These are phyloP conservation scores for Boechera retrofracta DNA, from an alignment of 345 rosid species.

Conservation along the genomic window DNA sequence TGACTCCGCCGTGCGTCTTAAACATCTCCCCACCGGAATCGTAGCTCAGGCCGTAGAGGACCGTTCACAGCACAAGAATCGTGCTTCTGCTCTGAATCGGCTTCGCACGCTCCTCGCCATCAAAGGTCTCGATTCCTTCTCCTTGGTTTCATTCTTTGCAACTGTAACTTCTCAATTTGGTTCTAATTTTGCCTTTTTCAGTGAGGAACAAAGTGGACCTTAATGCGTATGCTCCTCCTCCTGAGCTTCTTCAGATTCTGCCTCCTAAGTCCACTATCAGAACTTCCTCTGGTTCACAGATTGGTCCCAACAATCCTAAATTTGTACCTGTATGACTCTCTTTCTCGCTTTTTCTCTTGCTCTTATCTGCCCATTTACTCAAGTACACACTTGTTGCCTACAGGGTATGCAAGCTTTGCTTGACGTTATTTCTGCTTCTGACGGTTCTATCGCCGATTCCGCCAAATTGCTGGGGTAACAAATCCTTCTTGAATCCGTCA, in stretches of 20 bases:
- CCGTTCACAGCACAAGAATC: constrained; percentile 93
- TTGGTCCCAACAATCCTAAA: constrained; percentile 91
- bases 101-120: constrained; percentile 82
- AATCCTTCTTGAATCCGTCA: constrained; percentile 2
- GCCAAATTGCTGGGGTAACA: constrained; percentile 74
- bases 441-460: constrained; percentile 83
- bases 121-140: constrained; percentile 53
- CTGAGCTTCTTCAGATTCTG: constrained; percentile 86
- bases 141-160: not conserved
- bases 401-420: constrained; percentile 95
- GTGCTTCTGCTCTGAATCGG: constrained; percentile 79
- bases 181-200: constrained; percentile 28
- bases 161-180: not conserved
- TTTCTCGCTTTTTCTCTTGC: not conserved
- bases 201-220: constrained; percentile 75
- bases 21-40: constrained; percentile 85
- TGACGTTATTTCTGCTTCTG: constrained; percentile 73
- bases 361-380: not conserved
- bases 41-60: constrained; percentile 87
- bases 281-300: constrained; percentile 75
- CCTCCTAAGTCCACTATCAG: constrained; percentile 79
- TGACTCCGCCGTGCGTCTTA: constrained; percentile 88
- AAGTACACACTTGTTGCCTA: not conserved
- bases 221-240: constrained; percentile 68
- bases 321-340: constrained; percentile 62